Evolutionary conservation across 2,329 filamentous ascomycete genomes (phyloP), one percentile per base, ranked within the genome.

Genomic region (Aspergillus puulaauensis): DNA sequence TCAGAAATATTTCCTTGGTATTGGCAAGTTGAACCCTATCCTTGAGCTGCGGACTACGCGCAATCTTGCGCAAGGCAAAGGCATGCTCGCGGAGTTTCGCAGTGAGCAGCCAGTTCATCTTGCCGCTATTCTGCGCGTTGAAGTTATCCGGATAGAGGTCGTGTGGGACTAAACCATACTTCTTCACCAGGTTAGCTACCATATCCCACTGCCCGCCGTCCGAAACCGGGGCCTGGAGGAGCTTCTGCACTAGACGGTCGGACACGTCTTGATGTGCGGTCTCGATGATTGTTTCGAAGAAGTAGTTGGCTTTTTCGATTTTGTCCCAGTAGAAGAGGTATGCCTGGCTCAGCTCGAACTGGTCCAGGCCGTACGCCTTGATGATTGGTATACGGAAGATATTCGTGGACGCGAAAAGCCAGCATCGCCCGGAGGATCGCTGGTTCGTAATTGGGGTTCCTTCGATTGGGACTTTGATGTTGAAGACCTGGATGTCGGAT

Each of bases 321-420:
- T 96, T 96, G 74, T 96, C 92, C 88, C 90, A 96, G 82, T 91
- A 96, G 78, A 93, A 96, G 4, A 96, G 82, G 68, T 96, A 96
- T 1, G 88, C 82, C 75, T 96, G 92, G 31, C 88, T 92, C n/a
- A 96, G 81, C 79, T 96, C 90, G 68, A 96, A 96, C 53, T 83
- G 80, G 47, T 87, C 83, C 19, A 96, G 83, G 62, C 86, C 85
- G 74, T 96, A 90, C 67, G 88, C 88, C 75, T 90, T 89, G 88
- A 95, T 93, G 47, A 96, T 80, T 1, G 91, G 89, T n/a, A 96
- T 83, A 27, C 92, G 88, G 77, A 96, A 95, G 56, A 96, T 87
- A 66, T 96, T 96, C n/a, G 90, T 95, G 4, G 90, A 86, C 1
- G 92, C 92, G 66, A 96, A 96, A 61, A 96, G 84, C 92, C 92